phyloP scores from a whole-genome alignment of 2,329 filamentous ascomycete species.

The Alternaria burnsii region DNA sequence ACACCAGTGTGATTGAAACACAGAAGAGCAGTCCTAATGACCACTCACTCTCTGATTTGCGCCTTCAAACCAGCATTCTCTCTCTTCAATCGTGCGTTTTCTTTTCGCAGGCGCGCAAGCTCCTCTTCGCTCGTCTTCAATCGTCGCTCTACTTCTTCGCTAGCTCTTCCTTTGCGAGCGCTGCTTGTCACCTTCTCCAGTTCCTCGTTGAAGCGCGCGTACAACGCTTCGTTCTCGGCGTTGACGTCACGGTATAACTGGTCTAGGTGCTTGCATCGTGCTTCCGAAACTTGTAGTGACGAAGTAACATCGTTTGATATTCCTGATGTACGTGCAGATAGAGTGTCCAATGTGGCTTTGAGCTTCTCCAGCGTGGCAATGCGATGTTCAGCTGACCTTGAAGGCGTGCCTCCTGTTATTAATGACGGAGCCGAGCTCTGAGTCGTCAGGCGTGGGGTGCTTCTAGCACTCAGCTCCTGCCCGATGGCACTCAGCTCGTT shows the following conservation, averaged over 20 bases:
- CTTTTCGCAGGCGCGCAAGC: constrained; percentile 77
- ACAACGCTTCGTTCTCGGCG: constrained; percentile 91
- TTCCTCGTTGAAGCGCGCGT: constrained; percentile 92
- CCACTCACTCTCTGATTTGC: constrained; percentile 56
- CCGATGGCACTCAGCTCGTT: constrained; percentile 82
- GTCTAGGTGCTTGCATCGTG: constrained; percentile 82
- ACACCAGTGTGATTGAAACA: neutral
- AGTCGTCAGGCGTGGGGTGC: constrained; percentile 43
- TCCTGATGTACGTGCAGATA: constrained; percentile 45
- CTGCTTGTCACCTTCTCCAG: constrained; percentile 79
- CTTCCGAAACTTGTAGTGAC: constrained; percentile 76
- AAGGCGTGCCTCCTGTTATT: constrained; percentile 25
- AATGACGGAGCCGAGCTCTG: constrained; percentile 40
- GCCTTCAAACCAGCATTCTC: constrained; percentile 75
- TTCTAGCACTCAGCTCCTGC: constrained; percentile 72
- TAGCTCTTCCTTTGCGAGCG: constrained; percentile 76
- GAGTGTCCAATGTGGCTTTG: constrained; percentile 54
- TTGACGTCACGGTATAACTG: constrained; percentile 87
- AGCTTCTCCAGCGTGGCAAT: constrained; percentile 75
- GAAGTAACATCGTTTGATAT: constrained; percentile 76
- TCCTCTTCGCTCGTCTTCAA: constrained; percentile 81
- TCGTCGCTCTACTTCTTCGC: constrained; percentile 76
- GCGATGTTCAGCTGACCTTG: constrained; percentile 60
- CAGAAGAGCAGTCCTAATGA: constrained; percentile 10
- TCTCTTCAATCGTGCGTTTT: constrained; percentile 82